Base-by-base conservation (phyloP, 768 basidiomycete genomes). In the Boletus sp. region DNA sequence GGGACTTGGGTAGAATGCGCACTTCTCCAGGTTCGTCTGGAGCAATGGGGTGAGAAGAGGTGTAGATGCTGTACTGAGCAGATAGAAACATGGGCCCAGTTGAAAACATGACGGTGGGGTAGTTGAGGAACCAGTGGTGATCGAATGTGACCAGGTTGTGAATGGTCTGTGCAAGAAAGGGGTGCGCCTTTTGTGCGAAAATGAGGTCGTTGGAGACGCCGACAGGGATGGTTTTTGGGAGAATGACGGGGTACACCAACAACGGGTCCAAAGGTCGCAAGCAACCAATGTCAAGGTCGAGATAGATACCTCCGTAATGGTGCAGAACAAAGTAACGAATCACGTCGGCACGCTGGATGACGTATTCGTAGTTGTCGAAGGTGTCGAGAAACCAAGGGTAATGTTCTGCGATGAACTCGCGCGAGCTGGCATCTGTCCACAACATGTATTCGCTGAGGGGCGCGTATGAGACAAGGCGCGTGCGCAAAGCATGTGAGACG, bases 91-190 rank as follows among this genome's bases (percentile, higher is more conserved):
- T 99, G 66, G 97, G 97, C 1, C 96, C 96, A 0, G 97, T 99
- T 52, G 94, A 94, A 76, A 99, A 99, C 97, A 99, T 99, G 78
- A 99, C 97, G 29, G 97, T 99, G 33, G 97, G 97, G 65, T 99
- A 99, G 74, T 98, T 97, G 69, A 95, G 84, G 52, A 97, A 72
- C 87, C 92, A 99, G 51, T 85, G 83, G 71, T 96, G 92, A 75
- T 98, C 92, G 70, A 96, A 99, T 20, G 87, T 86, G 66, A 85
- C 80, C 57, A 98, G 83, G 70, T 90, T 92, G 76, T 95, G 90
- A 61, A 98, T 95, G 49, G 92, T 91, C 73, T 95, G 91, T 39
- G 88, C 87, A 76, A 98, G 80, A 77, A 99, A 92, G 1, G 93
- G 89, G 61, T 94, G 92, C 1, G 78, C 77, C 67, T 88, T 87